Evolutionary conservation across 495 filamentous ascomycete genomes (phyloP), one percentile per base, ranked within the genome.

Genomic region (Hamigera avellanea): DNA sequence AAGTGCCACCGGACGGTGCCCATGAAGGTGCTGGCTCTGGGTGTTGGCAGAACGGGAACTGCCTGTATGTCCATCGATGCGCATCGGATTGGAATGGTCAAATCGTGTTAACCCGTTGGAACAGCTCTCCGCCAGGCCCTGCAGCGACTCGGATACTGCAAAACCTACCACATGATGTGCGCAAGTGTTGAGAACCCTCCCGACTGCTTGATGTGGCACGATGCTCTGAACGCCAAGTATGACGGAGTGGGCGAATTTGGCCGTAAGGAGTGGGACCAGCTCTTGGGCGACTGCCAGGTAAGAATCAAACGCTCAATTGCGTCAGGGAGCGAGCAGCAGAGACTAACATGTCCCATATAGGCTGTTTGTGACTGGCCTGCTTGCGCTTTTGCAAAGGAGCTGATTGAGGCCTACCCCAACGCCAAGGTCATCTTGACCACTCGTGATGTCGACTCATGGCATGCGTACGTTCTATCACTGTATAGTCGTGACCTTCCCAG

Each of bases 151-250:
- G 76, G 76, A 17, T 79, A 76, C 54, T 43, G 63, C 40, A 67
- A 75, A 53, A 72, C 65, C 43, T 79, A 79, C 64, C 76, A 82
- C 60, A 77, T 78, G 61, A 78, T 76, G 73, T 72, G 71, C 36
- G 67, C 70, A 36, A 66, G 68, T 36, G 64, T 79, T 36, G 73
- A 79, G 53, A 70, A 76, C 47, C 69, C 70, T 6, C 67, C 64
- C 0, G 72, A 78, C 46, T 70, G 67, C 30, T 49, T 69, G 1
- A 73, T 75, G 55, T 81, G 78, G 78, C 67, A 70, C 50, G 72
- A 80, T 48, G 76, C 76, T 28, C 60, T 80, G n/a, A 57, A 59
- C 14, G 76, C 75, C 40, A 81, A 81, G 45, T 82, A 73, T 53
- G 62, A 76, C 36, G 71, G 72, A 9, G 54, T 69, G 12, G 75